Evolutionary conservation across 768 basidiomycete species (phyloP).

Genomic region (Mycena galopus): DNA sequence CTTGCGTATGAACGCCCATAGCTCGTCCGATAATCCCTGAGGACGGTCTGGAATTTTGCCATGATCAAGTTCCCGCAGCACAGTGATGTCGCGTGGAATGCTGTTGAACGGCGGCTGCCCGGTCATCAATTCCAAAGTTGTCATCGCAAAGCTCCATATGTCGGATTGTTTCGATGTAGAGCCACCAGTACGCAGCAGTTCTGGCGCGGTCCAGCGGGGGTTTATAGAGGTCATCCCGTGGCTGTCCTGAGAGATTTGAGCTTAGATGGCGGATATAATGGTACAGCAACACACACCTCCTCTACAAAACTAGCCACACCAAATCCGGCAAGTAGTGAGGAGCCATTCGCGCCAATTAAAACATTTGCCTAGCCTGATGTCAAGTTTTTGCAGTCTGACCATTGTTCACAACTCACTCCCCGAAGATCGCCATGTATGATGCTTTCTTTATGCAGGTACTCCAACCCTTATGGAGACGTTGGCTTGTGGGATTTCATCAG

Average conservation of each 20-base stretch:
- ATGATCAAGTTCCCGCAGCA: slow-evolving; percentile 52
- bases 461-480: slow-evolving; percentile 47
- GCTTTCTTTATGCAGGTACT: slow-evolving; percentile 53
- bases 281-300: slow-evolving; percentile 43
- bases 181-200: slow-evolving; percentile 49
- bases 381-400: neutral
- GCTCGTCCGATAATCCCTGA: slow-evolving; percentile 50
- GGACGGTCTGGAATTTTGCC: slow-evolving; percentile 56
- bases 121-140: slow-evolving; percentile 61
- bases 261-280: neutral
- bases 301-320: slow-evolving; percentile 56
- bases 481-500: neutral
- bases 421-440: slow-evolving; percentile 60
- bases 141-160: slow-evolving; percentile 65
- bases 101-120: slow-evolving; percentile 55
- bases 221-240: slow-evolving; percentile 29
- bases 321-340: slow-evolving; percentile 60
- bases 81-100: slow-evolving; percentile 47
- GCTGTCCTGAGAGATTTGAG: neutral
- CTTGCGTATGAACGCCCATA: slow-evolving; percentile 58
- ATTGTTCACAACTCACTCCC: slow-evolving; percentile 45
- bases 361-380: slow-evolving; percentile 54
- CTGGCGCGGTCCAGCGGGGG: slow-evolving; percentile 58
- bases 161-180: slow-evolving; percentile 54
- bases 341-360: slow-evolving; percentile 53